Conservation (phyloP, 1,139 yeast genomes). For the Torulaspora globosa region DNA sequence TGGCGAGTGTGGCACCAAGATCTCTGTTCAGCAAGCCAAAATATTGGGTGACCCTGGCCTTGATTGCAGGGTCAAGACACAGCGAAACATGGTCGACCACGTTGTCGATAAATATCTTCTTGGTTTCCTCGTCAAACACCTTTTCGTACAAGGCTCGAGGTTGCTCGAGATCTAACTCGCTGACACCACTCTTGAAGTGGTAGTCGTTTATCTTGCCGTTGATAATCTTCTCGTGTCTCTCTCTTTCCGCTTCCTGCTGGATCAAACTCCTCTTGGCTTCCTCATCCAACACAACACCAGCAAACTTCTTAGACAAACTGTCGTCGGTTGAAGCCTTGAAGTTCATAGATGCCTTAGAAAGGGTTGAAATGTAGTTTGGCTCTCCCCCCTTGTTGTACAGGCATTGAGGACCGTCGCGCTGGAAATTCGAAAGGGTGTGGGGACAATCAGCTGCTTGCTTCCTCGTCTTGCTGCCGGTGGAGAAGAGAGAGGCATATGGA, state of each 20-base stretch:
- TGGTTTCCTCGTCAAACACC: constrained; percentile 38
- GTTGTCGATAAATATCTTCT: constrained; percentile 39
- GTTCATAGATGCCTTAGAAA: constrained; percentile 20
- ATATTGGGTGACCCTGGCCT: constrained; percentile 41
- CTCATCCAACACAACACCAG: constrained; percentile 37
- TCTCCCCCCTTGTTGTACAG: constrained; percentile 34
- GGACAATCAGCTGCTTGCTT: constrained; percentile 24
- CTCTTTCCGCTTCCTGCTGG: constrained; percentile 31
- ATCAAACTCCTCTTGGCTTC: constrained; percentile 29
- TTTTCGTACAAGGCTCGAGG: constrained; percentile 43
- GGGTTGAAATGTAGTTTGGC: constrained; percentile 39
- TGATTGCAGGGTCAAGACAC: constrained; percentile 35
- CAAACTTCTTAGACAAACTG: constrained; percentile 19
- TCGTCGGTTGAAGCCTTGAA: constrained; percentile 15
- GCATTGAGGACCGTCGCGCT: constrained; percentile 41
- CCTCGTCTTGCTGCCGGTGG: constrained; percentile 7
- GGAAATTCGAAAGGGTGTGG: constrained; percentile 40
- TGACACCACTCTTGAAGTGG: constrained; percentile 41
- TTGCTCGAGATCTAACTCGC: constrained; percentile 45
- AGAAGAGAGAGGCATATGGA: constrained; percentile 29
- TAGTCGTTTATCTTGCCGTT: constrained; percentile 40
- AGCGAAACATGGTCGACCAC: constrained; percentile 42
- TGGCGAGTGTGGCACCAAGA: constrained; percentile 39
- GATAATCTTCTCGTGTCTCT: constrained; percentile 40
- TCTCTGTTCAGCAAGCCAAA: constrained; percentile 41